Base-by-base conservation (phyloP, 2,329 filamentous ascomycete species). In the Alternaria viburni region DNA sequence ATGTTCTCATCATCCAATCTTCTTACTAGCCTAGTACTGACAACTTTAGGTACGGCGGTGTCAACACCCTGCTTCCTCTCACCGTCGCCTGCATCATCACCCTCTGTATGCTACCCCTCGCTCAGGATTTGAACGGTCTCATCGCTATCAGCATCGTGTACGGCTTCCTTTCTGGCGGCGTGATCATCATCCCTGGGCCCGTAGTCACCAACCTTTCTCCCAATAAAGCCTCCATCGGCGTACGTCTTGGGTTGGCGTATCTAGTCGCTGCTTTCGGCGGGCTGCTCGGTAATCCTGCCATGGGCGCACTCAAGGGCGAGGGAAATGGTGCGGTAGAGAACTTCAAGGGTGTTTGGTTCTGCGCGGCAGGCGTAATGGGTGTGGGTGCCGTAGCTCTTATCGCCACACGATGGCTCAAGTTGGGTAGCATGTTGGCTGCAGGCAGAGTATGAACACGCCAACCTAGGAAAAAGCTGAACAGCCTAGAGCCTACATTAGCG, bases 241-340 rank as follows among this genome's bases (percentile, higher is more conserved):
- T 81, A 13, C 76, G 84, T 8, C 79, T 87, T 70, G 85, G 86
- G 0, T 84, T 86, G 81, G 78, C 81, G 3, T 87, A 87, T 68
- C 79, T 82, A 4, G 74, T 83, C 26, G 81, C 79, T 9, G 81
- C 81, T 1, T 79, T 86, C 23, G 86, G 84, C 3, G 69, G 86
- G 43, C 67, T 87, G 59, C 78, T 86, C 3, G 86, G 86, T 4
- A 85, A 85, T 1, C 86, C 86, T 0, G 83, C 86, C 41, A 82
- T 81, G 10, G 85, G 86, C 17, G 83, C 82, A 13, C 85, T 87
- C 51, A 78, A 78, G 46, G 73, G 73, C 17, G 81, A 80, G 13
- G 76, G 81, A 15, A 81, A 76, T 30, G 73, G 70, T 1, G 70
- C 77, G 43, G 75, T 80, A 25, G 44, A 55, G 5, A 66, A 71